These are phyloP conservation scores for Mortierella polycephala DNA, from an alignment of 371 early-diverging fungal species.

Conservation along the genomic window DNA sequence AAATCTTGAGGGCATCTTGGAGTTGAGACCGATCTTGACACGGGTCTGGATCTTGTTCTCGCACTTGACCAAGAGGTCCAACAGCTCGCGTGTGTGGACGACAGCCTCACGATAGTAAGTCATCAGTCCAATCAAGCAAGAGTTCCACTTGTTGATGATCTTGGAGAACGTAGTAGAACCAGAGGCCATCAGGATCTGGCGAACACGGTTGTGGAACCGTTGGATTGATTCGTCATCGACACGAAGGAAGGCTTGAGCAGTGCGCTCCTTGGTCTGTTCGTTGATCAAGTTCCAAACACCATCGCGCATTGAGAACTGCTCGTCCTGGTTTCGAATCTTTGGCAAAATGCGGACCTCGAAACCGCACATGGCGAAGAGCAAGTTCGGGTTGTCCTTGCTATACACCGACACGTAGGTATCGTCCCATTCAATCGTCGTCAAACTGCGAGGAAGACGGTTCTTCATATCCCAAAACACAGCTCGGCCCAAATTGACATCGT, in stretches of 20 bases:
- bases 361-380: conserved; percentile 87
- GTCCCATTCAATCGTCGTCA: conserved; percentile 98
- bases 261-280: conserved; percentile 96
- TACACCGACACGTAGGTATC: conserved; percentile 96
- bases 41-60: conserved; percentile 99
- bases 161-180: conserved; percentile 98
- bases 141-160: conserved; percentile 98
- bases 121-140: conserved; percentile 95
- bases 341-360: conserved; percentile 94
- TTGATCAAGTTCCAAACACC: conserved; percentile 98
- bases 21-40: conserved; percentile 99
- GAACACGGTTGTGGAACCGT: conserved; percentile 94
- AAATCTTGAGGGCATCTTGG: conserved; percentile 99
- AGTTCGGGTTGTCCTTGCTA: conserved; percentile 95
- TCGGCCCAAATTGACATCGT: conserved; percentile 95
- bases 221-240: conserved; percentile 95
- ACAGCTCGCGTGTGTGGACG: conserved; percentile 95
- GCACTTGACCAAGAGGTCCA: conserved; percentile 95
- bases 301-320: conserved; percentile 92
- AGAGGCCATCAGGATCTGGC: conserved; percentile 97
- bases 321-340: conserved; percentile 85
- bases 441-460: conserved; percentile 95
- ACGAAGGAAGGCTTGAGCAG: conserved; percentile 95
- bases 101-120: conserved; percentile 98
- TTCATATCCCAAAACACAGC: conserved; percentile 99